Evolutionary conservation across 2,329 filamentous ascomycete genomes (phyloP).

Genomic region (Epichloe baconii): DNA sequence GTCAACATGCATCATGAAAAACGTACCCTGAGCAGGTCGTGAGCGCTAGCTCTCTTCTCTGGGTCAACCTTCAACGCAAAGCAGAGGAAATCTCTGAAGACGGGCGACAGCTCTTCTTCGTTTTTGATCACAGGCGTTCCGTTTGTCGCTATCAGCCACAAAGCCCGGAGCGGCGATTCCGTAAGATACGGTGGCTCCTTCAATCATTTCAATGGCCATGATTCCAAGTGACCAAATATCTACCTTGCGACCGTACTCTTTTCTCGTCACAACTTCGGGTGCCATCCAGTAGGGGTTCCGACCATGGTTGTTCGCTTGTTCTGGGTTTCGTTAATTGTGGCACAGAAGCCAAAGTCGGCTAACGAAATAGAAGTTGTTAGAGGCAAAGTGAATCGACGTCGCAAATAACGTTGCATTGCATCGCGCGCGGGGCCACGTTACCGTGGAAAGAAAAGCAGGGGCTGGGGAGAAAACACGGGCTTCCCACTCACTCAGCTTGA

Average conservation of each 20-base stretch:
- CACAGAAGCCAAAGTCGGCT: conserved; percentile 98
- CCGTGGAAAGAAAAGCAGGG: not conserved
- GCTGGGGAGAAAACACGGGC: not conserved
- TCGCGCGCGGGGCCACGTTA: no score
- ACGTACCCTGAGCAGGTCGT: conserved; percentile 81
- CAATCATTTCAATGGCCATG: conserved; percentile 99
- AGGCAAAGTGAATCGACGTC: not conserved
- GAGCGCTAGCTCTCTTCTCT: conserved; percentile 88
- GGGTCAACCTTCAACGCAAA: conserved; percentile 94
- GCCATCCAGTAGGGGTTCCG: conserved; percentile 99
- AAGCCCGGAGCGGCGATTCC: conserved; percentile 79
- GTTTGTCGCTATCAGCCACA: conserved; percentile 95
- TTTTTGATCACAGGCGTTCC: conserved; percentile 94
- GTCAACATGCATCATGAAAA: conserved; percentile 1
- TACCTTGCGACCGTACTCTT: conserved; percentile 96
- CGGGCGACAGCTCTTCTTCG: conserved; percentile 63
- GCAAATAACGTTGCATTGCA: not conserved
- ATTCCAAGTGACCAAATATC: conserved; percentile 98
- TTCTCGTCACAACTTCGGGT: conserved; percentile 90
- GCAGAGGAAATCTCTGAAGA: conserved; percentile 84
- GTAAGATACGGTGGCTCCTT: conserved; percentile 96
- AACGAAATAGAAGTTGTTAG: conserved; percentile 12
- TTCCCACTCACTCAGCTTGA: conserved; percentile 74
- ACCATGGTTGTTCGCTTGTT: conserved; percentile 99
- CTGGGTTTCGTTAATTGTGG: conserved; percentile 92